Percentiles rank a stretch among this genome's conserved stretches.
These are phyloP conservation scores for Ascochyta clinopodiicola DNA, from an alignment of 2,329 filamentous ascomycete genomes.

Conservation along the genomic window DNA sequence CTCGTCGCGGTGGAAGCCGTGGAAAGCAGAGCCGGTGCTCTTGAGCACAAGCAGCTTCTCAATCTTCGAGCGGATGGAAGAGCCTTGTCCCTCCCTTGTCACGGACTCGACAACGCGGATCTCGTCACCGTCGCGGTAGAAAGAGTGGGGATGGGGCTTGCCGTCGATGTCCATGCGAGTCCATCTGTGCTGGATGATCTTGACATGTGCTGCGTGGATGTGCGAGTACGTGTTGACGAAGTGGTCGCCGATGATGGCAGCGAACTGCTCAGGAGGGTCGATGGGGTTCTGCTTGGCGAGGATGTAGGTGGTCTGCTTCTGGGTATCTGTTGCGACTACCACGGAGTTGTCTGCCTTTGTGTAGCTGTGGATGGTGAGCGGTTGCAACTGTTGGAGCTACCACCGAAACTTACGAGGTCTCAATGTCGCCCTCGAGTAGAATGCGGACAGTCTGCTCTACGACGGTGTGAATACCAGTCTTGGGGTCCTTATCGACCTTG, in stretches of 20 bases:
- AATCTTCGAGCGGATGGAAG: constrained; percentile 79
- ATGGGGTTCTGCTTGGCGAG: constrained; percentile 93
- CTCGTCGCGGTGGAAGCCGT: constrained; percentile 91
- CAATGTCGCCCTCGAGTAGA: constrained; percentile 90
- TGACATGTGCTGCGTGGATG: constrained; percentile 83
- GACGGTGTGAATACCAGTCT: constrained; percentile 80
- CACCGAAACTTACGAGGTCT: constrained; percentile 68
- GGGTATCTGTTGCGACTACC: constrained; percentile 94
- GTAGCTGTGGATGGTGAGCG: constrained; percentile 66
- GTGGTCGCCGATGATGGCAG: constrained; percentile 81
- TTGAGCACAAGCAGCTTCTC: constrained; percentile 87
- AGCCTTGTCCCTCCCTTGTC: constrained; percentile 68
- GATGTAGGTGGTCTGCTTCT: constrained; percentile 93
- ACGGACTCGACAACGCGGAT: constrained; percentile 82
- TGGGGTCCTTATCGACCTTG: constrained; percentile 85
- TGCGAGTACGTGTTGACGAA: constrained; percentile 88
- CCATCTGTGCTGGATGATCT: constrained; percentile 87
- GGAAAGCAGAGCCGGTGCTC: constrained; percentile 95
- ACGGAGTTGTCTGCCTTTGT: constrained; percentile 93
- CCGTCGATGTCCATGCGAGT: constrained; percentile 86
- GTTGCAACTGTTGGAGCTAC: not conserved
- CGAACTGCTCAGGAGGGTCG: constrained; percentile 91
- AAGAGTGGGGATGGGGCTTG: constrained; percentile 92
- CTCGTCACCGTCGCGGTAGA: constrained; percentile 88
- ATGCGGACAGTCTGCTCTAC: constrained; percentile 95